These are phyloP conservation scores for Nyctanthes arbortristis DNA, from an alignment of 257 asterid species.

Conservation along the genomic window DNA sequence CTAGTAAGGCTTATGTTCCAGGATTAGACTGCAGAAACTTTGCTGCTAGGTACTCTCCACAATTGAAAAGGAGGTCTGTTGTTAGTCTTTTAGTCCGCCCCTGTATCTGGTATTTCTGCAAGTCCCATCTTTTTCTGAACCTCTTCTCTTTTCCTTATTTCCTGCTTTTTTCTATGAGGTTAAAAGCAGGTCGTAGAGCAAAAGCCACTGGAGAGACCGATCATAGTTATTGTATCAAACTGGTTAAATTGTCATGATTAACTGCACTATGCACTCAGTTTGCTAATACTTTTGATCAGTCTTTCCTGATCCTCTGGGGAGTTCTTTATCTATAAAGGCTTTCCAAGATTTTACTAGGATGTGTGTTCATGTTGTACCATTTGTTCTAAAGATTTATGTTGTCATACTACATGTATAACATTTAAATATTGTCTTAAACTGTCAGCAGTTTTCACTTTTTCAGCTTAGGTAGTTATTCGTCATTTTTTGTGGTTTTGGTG, in stretches of 20 bases:
- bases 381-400: too few species aligned
- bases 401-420: too few species aligned
- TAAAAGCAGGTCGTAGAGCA: background rate
- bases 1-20: background rate
- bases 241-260: too few species aligned
- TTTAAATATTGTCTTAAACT: too few species aligned
- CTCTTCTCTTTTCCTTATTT: background rate
- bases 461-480: background rate
- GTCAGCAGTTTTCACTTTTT: background rate
- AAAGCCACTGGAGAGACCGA: background rate
- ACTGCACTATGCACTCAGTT: too few species aligned
- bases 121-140: background rate
- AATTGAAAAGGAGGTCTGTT: background rate
- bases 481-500: background rate
- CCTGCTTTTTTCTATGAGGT: background rate
- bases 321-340: too few species aligned
- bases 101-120: background rate
- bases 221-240: too few species aligned
- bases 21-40: background rate
- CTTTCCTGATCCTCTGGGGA: too few species aligned
- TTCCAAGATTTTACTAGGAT: too few species aligned
- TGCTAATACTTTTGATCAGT: too few species aligned
- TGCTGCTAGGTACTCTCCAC: background rate
- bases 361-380: too few species aligned
- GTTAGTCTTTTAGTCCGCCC: too few species aligned